Conservation (phyloP, 371 early-diverging fungal genomes). For the Fennellomyces sp. region DNA sequence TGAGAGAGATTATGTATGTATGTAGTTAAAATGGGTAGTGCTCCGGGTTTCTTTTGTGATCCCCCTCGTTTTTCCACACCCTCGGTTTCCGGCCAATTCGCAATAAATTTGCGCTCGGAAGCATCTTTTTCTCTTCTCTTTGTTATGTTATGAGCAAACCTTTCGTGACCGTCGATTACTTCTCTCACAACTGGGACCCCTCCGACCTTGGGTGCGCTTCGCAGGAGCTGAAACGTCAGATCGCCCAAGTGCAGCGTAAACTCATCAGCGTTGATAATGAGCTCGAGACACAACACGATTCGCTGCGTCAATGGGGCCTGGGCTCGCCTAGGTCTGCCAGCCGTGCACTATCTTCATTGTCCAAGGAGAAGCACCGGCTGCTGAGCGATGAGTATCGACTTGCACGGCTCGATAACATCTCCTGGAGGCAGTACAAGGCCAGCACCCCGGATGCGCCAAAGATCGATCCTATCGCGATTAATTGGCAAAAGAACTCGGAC, state of each 20-base stretch:
- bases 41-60: background rate
- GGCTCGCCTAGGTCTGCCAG: background rate
- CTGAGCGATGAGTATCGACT: slow-evolving; percentile 11
- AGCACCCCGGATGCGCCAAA: background rate
- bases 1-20: background rate
- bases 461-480: slow-evolving; percentile 14
- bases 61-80: background rate
- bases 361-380: slow-evolving; percentile 8
- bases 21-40: background rate
- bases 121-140: background rate
- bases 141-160: slow-evolving; percentile 10
- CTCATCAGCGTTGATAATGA: slow-evolving; percentile 4
- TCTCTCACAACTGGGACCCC: slow-evolving; percentile 12
- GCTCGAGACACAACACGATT: background rate
- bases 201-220: slow-evolving; percentile 14
- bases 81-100: background rate
- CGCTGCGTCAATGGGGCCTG: slow-evolving; percentile 8
- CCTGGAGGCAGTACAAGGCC: slow-evolving; percentile 4
- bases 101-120: background rate
- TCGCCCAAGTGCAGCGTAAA: slow-evolving; percentile 6
- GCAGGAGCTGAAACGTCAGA: slow-evolving; percentile 5
- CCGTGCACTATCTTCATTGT: background rate
- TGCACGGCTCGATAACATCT: background rate
- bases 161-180: slow-evolving; percentile 15
- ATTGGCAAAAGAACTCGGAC: slow-evolving; percentile 12